A percentile compares a stretch with the other conserved stretches of the same genome.
Conservation (phyloP, 1,284 basidiomycete genomes). For the Mixia osmundae region DNA sequence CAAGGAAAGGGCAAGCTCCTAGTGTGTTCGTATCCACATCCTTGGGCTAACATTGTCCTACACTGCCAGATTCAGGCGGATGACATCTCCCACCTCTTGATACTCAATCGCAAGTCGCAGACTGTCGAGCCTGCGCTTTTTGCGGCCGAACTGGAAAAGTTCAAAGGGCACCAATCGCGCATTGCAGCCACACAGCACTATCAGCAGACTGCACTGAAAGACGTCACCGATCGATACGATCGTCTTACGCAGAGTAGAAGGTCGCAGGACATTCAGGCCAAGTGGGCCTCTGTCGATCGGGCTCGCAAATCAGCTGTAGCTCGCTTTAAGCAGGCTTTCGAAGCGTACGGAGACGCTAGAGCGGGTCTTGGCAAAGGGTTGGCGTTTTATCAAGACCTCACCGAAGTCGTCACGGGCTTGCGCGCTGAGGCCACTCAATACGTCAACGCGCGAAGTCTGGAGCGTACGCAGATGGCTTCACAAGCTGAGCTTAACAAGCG, state of each 20-base stretch:
- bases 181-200: conserved; percentile 50
- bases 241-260: conserved; percentile 44
- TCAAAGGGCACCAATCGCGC: conserved; percentile 67
- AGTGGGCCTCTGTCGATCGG: conserved; percentile 55
- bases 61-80: conserved; percentile 57
- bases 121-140: conserved; percentile 71
- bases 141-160: conserved; percentile 82
- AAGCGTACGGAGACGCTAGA: conserved; percentile 62
- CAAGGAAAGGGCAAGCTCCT: conserved; percentile 50
- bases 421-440: too few species aligned
- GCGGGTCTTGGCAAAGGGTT: conserved; percentile 63
- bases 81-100: conserved; percentile 82
- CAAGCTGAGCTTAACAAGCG: too few species aligned
- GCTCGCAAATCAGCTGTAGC: conserved; percentile 46
- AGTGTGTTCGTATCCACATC: background rate
- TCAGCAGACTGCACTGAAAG: conserved; percentile 44
- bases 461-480: too few species aligned
- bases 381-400: too few species aligned
- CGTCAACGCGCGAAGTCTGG: too few species aligned
- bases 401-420: too few species aligned
- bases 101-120: conserved; percentile 68
- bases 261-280: conserved; percentile 41
- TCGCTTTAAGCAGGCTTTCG: conserved; percentile 46
- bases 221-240: conserved; percentile 45
- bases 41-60: conserved; percentile 1